Evolutionary conservation across 2,329 filamentous ascomycete species (phyloP).

Genomic region (Colletotrichum trifolii): DNA sequence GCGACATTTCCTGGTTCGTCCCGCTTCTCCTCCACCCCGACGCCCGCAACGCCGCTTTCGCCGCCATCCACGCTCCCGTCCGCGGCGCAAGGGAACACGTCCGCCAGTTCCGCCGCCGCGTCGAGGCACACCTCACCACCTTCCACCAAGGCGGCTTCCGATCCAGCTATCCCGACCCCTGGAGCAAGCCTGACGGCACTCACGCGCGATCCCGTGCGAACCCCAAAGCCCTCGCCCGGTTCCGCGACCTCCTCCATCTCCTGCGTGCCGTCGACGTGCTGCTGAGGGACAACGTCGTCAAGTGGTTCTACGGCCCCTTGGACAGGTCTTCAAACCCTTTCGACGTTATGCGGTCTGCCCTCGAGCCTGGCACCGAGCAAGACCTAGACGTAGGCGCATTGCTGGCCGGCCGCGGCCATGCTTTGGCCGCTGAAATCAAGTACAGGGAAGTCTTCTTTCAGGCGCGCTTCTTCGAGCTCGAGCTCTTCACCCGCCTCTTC

Average conservation of each 20-base stretch:
- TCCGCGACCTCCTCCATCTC: slow-evolving; percentile 9
- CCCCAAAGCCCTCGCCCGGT: neutral
- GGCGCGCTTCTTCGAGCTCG: neutral
- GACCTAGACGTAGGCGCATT: neutral
- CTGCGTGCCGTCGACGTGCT: neutral
- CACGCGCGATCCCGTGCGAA: neutral
- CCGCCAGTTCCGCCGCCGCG: slow-evolving; percentile 17
- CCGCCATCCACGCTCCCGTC: slow-evolving; percentile 4
- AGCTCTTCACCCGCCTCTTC: slow-evolving; percentile 10
- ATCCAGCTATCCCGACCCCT: neutral
- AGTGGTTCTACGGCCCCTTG: neutral
- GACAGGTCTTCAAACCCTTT: too few species aligned
- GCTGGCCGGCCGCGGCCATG: neutral
- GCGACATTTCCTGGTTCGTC: slow-evolving; percentile 3
- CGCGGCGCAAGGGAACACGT: slow-evolving; percentile 7
- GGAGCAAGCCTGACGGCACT: neutral
- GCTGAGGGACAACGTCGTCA: neutral
- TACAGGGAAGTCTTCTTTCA: too few species aligned
- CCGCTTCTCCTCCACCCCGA: neutral
- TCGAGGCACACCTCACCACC: neutral
- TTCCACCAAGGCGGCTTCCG: neutral
- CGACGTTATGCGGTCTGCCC: too few species aligned
- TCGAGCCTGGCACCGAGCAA: too few species aligned
- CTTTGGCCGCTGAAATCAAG: too few species aligned
- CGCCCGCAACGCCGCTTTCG: neutral